These are phyloP conservation scores for Mycena albidolilacea DNA, from an alignment of 768 basidiomycete genomes.

Conservation along the genomic window DNA sequence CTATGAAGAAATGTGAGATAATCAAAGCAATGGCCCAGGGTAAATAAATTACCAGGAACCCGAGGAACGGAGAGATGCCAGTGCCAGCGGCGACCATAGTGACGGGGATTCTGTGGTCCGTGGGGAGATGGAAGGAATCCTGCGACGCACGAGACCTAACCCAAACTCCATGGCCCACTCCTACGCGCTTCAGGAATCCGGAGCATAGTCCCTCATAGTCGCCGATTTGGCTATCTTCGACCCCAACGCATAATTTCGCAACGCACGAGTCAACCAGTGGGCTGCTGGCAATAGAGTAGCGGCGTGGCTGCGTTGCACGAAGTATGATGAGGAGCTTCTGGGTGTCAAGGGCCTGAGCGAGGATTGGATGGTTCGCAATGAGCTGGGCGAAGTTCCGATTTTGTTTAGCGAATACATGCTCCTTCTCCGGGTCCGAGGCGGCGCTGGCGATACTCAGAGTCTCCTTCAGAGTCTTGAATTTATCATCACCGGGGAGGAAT, in stretches of 20 bases:
- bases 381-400: conserved; percentile 30
- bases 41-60: conserved; percentile 24
- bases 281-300: conserved; percentile 36
- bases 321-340: conserved; percentile 26
- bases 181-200: conserved; percentile 27
- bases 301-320: conserved; percentile 31
- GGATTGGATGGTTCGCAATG: conserved; percentile 23
- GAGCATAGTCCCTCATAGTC: conserved; percentile 35
- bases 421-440: background rate
- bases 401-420: conserved; percentile 6
- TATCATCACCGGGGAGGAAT: conserved; percentile 30
- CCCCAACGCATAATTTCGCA: conserved; percentile 32
- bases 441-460: conserved; percentile 13
- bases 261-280: conserved; percentile 22
- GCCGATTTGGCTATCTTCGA: conserved; percentile 26
- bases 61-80: conserved; percentile 32
- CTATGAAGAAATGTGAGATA: background rate
- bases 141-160: conserved; percentile 21
- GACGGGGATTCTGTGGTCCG: conserved; percentile 27
- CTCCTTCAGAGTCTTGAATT: conserved; percentile 10
- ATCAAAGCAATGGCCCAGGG: background rate
- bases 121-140: conserved; percentile 34
- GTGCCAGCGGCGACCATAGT: conserved; percentile 35
- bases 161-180: conserved; percentile 28
- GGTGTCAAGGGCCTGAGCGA: conserved; percentile 26